These are phyloP conservation scores for Claviceps maximensis DNA, from an alignment of 2,329 filamentous ascomycete species.

Conservation along the genomic window DNA sequence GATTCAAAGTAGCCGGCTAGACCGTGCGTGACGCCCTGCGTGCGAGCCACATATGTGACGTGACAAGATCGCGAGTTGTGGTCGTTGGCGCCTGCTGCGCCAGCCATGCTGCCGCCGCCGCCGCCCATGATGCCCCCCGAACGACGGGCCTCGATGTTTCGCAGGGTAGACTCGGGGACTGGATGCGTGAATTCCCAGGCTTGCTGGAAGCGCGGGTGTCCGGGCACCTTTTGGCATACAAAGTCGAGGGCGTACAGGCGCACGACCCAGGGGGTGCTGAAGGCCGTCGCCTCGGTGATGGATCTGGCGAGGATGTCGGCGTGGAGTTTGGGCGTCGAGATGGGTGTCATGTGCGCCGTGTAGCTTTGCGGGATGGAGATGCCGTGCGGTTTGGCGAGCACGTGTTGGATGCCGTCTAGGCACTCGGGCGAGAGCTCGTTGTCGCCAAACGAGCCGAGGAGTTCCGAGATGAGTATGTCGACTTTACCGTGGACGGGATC, in stretches of 20 bases:
- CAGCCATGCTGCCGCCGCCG: constrained; percentile 59
- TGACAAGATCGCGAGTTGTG: constrained; percentile 78
- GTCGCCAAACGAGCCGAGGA: constrained; percentile 89
- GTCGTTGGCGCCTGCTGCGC: constrained; percentile 71
- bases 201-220: constrained; percentile 52
- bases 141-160: constrained; percentile 39
- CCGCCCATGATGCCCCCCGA: constrained; percentile 53
- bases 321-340: constrained; percentile 74
- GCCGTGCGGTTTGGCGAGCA: constrained; percentile 63
- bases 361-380: constrained; percentile 92
- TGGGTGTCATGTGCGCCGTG: constrained; percentile 85
- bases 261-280: constrained; percentile 89
- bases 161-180: constrained; percentile 44
- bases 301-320: constrained; percentile 60
- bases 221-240: constrained; percentile 52
- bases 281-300: constrained; percentile 53
- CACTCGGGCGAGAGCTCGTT: constrained; percentile 97
- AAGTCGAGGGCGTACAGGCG: constrained; percentile 84
- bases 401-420: constrained; percentile 85
- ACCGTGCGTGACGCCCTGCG: constrained; percentile 78
- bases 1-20: constrained; percentile 93
- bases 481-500: constrained; percentile 50
- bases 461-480: constrained; percentile 87
- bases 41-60: constrained; percentile 62
- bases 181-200: constrained; percentile 76